These are phyloP conservation scores for Coemansia asiatica DNA, from an alignment of 192 early-diverging fungal species.

Conservation along the genomic window DNA sequence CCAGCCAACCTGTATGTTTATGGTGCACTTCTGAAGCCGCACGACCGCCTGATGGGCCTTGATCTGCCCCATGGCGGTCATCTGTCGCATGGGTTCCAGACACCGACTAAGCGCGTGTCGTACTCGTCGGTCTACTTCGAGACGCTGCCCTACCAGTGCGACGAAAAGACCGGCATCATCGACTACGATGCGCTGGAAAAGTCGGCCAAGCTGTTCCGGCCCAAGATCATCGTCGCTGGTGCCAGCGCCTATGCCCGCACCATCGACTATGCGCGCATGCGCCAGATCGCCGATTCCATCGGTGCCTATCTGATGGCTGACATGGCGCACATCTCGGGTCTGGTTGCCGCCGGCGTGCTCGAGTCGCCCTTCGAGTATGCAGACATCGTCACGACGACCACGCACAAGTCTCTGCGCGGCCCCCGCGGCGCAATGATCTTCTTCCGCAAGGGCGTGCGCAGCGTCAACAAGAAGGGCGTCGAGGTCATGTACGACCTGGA, in stretches of 20 bases:
- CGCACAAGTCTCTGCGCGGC: conserved; percentile 98
- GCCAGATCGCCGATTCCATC: conserved; percentile 76
- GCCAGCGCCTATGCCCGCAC: conserved; percentile 93
- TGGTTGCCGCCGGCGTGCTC: conserved; percentile 85
- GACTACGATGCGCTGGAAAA: conserved; percentile 89
- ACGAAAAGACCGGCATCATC: conserved; percentile 87
- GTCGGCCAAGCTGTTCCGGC: conserved; percentile 81
- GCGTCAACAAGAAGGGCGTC: conserved; percentile 87
- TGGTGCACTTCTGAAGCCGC: conserved; percentile 90
- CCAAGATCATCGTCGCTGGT: conserved; percentile 95
- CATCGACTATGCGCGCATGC: conserved; percentile 82
- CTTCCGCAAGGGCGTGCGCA: conserved; percentile 90
- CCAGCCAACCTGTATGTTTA: conserved; percentile 99
- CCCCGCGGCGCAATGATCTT: conserved; percentile 99
- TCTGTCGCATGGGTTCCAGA: conserved; percentile 98
- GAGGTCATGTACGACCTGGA: conserved; percentile 90
- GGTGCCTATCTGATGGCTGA: conserved; percentile 94
- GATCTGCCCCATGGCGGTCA: conserved; percentile 98
- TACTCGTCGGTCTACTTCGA: conserved; percentile 95
- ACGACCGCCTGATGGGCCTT: conserved; percentile 97
- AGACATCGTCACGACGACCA: conserved; percentile 98
- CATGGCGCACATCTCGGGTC: conserved; percentile 93
- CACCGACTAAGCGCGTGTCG: conserved; percentile 94
- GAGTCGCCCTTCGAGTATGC: conserved; percentile 88
- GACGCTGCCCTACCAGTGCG: conserved; percentile 89